Conservation (phyloP, 163 green algal species). For the Prototheca stagnorum region DNA sequence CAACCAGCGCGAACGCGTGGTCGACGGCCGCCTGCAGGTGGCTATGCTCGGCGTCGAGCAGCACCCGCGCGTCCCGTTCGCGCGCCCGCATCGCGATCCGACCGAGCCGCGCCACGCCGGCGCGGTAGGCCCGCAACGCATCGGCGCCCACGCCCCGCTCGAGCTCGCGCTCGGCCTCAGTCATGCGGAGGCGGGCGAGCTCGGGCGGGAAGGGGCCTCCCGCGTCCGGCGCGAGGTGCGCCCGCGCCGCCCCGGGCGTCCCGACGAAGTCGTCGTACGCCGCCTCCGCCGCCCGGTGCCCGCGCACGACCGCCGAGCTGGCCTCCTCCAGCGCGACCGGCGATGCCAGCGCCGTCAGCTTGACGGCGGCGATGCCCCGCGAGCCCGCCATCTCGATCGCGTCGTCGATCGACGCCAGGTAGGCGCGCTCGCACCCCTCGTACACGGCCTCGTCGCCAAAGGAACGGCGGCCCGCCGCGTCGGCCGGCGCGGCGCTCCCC, state of each 20-base stretch:
- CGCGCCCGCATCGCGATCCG: no score
- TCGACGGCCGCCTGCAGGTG: slow-evolving; percentile 83
- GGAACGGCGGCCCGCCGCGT: slow-evolving; percentile 12
- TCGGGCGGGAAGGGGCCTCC: no score
- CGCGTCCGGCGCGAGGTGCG: no score
- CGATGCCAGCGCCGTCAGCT: slow-evolving; percentile 74
- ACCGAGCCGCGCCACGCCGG: no score
- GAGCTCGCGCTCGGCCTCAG: no score
- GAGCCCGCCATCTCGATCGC: slow-evolving; percentile 28
- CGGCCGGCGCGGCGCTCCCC: neutral
- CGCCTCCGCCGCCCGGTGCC: slow-evolving; percentile 6
- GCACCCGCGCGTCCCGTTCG: slow-evolving; percentile 52
- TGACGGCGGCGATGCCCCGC: slow-evolving; percentile 69
- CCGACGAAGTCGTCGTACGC: slow-evolving; percentile 5
- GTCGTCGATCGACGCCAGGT: slow-evolving; percentile 55
- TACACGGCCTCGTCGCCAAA: slow-evolving; percentile 42
- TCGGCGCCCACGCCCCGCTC: no score
- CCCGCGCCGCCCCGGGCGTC: slow-evolving; percentile 22
- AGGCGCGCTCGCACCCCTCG: slow-evolving; percentile 54
- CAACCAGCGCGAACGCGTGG: slow-evolving; percentile 52
- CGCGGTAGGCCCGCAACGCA: no score
- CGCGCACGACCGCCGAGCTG: slow-evolving; percentile 25
- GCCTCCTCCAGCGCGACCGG: slow-evolving; percentile 60
- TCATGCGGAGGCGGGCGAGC: no score
- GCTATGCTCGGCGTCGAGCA: slow-evolving; percentile 73